Conservation (phyloP, 1,284 basidiomycete species). For the Tilletia horrida region DNA sequence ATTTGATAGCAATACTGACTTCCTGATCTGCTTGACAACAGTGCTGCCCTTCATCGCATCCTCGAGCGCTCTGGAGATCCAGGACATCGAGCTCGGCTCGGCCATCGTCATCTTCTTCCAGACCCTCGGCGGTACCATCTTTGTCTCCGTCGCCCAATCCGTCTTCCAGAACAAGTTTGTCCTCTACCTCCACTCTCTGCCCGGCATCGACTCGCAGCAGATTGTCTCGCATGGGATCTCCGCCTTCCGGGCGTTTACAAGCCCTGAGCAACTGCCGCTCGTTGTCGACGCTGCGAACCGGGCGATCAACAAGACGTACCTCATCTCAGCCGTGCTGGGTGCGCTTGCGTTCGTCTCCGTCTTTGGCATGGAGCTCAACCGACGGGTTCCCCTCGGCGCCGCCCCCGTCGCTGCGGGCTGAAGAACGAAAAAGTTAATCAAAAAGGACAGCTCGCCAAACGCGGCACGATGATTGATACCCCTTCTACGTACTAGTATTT, state of each 20-base stretch:
- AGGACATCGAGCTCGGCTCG: slow-evolving; percentile 32
- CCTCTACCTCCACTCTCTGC: slow-evolving; percentile 24
- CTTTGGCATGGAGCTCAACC: slow-evolving; percentile 36
- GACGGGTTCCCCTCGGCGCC: slow-evolving; percentile 23
- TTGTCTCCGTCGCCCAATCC: slow-evolving; percentile 30
- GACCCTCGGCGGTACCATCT: slow-evolving; percentile 33
- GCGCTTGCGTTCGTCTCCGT: slow-evolving; percentile 25
- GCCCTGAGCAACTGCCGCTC: slow-evolving; percentile 19
- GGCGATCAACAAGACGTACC: slow-evolving; percentile 30
- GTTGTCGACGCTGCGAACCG: slow-evolving; percentile 30
- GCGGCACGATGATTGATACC: no score
- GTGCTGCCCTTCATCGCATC: slow-evolving; percentile 37
- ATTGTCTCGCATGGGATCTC: slow-evolving; percentile 32
- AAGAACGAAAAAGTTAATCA: background rate
- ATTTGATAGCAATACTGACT: background rate
- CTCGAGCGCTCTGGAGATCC: slow-evolving; percentile 24
- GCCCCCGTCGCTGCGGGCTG: slow-evolving; percentile 17
- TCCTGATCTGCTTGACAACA: background rate
- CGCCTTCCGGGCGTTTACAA: slow-evolving; percentile 30
- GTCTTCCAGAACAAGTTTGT: slow-evolving; percentile 39
- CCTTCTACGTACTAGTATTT: no score
- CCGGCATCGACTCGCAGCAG: slow-evolving; percentile 22
- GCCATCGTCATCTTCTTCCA: slow-evolving; percentile 40
- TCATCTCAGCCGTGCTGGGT: slow-evolving; percentile 28
- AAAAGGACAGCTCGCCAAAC: no score